These are phyloP conservation scores for Vigna hirtella DNA, from an alignment of 306 rosid genomes.

Conservation along the genomic window DNA sequence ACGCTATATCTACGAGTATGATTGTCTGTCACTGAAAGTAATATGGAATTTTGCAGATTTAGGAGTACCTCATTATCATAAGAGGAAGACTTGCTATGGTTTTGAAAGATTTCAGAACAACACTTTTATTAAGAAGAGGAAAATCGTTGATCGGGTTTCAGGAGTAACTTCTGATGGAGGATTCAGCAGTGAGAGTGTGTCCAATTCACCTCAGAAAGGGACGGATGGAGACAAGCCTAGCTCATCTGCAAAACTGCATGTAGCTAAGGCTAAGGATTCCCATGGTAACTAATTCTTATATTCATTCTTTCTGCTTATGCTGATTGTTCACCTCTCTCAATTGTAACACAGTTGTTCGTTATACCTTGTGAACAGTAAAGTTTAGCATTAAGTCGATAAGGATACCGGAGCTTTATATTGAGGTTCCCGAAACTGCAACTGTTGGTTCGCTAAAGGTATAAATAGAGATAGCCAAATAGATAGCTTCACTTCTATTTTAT, in stretches of 20 bases:
- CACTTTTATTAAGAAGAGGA: conserved; percentile 67
- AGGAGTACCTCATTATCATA: conserved; percentile 55
- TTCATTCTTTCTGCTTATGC: conserved; percentile 20
- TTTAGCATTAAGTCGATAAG: conserved; percentile 80
- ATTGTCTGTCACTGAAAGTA: conserved; percentile 39
- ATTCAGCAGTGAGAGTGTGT: conserved; percentile 90
- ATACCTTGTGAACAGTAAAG: conserved; percentile 65
- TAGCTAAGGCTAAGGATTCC: conserved; percentile 72
- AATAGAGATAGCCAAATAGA: not conserved
- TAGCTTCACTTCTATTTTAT: not conserved
- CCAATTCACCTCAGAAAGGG: conserved; percentile 81
- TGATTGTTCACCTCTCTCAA: conserved; percentile 35
- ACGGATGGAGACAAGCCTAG: conserved; percentile 48
- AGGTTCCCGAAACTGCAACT: conserved; percentile 88
- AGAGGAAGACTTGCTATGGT: conserved; percentile 69
- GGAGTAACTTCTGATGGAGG: conserved; percentile 83
- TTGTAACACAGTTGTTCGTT: conserved; percentile 37
- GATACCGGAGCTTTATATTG: conserved; percentile 90
- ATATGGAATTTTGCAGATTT: conserved; percentile 56
- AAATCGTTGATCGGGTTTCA: conserved; percentile 64
- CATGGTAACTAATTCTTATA: conserved; percentile 59
- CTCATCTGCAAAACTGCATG: conserved; percentile 56
- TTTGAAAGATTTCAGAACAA: conserved; percentile 61
- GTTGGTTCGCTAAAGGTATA: conserved; percentile 84
- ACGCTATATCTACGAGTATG: not conserved